Evolutionary conservation across 495 filamentous ascomycete species (phyloP).

Genomic region (Podospora australis): DNA sequence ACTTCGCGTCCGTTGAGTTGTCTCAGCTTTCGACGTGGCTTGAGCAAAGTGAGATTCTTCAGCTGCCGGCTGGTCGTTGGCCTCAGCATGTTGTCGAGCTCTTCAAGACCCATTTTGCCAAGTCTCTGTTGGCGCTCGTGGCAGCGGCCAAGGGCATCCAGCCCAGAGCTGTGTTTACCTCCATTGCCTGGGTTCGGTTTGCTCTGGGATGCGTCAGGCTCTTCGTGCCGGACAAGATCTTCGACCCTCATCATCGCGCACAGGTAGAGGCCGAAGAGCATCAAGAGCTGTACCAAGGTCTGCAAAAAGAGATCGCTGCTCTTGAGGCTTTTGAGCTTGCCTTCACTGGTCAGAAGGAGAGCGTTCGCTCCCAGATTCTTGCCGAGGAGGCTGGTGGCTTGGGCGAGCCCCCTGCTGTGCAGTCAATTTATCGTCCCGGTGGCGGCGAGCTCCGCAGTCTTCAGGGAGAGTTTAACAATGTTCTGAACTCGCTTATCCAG

Average conservation of each 20-base stretch:
- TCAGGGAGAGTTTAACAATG: slow-evolving; percentile 73
- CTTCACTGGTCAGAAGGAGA: slow-evolving; percentile 62
- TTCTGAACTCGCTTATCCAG: slow-evolving; percentile 59
- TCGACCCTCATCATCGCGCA: slow-evolving; percentile 77
- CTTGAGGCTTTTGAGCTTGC: slow-evolving; percentile 57
- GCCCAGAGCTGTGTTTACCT: slow-evolving; percentile 27
- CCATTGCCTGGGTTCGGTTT: slow-evolving; percentile 59
- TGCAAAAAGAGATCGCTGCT: slow-evolving; percentile 53
- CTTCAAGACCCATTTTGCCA: slow-evolving; percentile 34
- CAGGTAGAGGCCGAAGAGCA: slow-evolving; percentile 65
- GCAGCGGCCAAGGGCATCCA: slow-evolving; percentile 22
- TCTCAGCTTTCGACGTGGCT: slow-evolving; percentile 19
- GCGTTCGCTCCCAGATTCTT: slow-evolving; percentile 54
- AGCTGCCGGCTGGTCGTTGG: slow-evolving; percentile 2
- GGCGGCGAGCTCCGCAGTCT: slow-evolving; percentile 61
- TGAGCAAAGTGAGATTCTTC: slow-evolving; percentile 12
- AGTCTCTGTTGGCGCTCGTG: slow-evolving; percentile 31
- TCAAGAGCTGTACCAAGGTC: slow-evolving; percentile 42
- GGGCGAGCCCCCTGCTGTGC: slow-evolving; percentile 52
- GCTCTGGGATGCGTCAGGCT: slow-evolving; percentile 61
- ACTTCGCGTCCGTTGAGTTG: slow-evolving; percentile 6
- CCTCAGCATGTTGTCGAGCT: slow-evolving; percentile 22
- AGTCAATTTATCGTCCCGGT: slow-evolving; percentile 61
- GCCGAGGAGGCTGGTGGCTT: slow-evolving; percentile 52
- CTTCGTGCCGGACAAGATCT: slow-evolving; percentile 78